phyloP scores from a whole-genome alignment of 1,284 basidiomycete genomes.

The Kalmanozyma brasiliensis region DNA sequence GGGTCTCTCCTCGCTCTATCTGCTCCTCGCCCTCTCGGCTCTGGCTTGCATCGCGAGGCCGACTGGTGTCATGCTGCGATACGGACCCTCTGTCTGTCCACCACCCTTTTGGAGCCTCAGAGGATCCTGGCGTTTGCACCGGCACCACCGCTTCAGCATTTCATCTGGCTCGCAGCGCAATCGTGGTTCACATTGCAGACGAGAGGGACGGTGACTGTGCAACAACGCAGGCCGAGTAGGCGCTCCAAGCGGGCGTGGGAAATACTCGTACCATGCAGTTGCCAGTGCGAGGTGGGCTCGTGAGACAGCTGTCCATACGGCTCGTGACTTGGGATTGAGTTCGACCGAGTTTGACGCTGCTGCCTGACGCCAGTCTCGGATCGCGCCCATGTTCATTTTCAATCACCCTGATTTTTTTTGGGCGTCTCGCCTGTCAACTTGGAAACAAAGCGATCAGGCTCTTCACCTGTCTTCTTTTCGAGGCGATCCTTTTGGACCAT shows the following conservation, averaged over 20 bases:
- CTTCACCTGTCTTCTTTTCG: not conserved
- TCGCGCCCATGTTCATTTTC: not conserved
- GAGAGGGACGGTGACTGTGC: no score
- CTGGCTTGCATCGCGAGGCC: not conserved
- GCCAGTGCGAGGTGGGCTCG: no score
- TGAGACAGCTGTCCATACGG: not conserved
- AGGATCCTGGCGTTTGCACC: no score
- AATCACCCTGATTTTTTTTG: conserved; percentile 16
- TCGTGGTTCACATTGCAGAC: no score
- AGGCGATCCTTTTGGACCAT: conserved; percentile 4
- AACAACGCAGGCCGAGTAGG: no score
- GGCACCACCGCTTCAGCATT: no score
- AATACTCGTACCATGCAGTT: no score
- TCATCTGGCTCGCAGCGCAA: no score
- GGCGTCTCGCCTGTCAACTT: conserved; percentile 3
- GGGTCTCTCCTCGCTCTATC: conserved; percentile 1
- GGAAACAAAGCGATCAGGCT: not conserved
- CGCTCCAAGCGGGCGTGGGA: no score
- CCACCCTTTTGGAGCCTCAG: no score
- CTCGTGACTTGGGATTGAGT: conserved; percentile 4
- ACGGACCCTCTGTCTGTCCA: no score
- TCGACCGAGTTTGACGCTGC: conserved; percentile 24
- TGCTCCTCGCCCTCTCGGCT: conserved; percentile 2
- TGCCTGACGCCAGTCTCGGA: no score
- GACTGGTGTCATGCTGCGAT: not conserved